Evolutionary conservation across 768 basidiomycete genomes (phyloP), one percentile per base, ranked within the genome.

Genomic region (Trametes villosa): DNA sequence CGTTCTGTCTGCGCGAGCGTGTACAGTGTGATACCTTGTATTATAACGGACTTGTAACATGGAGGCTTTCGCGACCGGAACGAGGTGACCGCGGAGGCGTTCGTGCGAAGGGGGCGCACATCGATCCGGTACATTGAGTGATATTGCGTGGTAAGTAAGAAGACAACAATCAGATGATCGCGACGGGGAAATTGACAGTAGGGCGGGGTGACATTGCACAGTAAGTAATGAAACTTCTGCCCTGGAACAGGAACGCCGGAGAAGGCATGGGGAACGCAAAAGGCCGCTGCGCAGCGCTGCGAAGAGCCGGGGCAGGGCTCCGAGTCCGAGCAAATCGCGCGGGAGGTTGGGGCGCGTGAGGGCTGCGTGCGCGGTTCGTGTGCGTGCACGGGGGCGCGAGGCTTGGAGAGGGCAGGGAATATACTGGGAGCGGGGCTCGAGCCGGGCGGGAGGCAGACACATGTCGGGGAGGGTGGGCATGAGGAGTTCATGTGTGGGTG

Each of bases 131-230:
- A 22, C 30, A 22, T 22, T 15, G 55, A 20, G 49, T 51, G 50
- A 44, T 27, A 38, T 17, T 62, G 60, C 26, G 31, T 27, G 61
- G 56, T n/a, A 50, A 55, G 56, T 49, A 38, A n/a, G 57, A 59
- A 45, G 63, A 60, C 63, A 26, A 60, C 57, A 57, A 64, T 64
- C 59, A 59, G 58, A 64, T 64, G 62, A 64, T 59, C 58, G 58
- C 54, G 58, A 52, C 48, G 57, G 52, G 20, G 47, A 38, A 33
- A 47, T 24, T 57, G 61, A 57, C 61, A 62, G 61, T 47, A 50
- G 41, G n/a, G 46, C 53, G 57, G 57, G 58, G 53, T 57, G 56
- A 20, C 27, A 42, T 26, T 41, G 54, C 40, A 41, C 36, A 38
- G 36, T 38, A 15, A 38, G 53, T n/a, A 48, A 53, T 60, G 59